These are phyloP conservation scores for Pythium myriotylum DNA, from an alignment of 352 stramenopile species.

Conservation along the genomic window DNA sequence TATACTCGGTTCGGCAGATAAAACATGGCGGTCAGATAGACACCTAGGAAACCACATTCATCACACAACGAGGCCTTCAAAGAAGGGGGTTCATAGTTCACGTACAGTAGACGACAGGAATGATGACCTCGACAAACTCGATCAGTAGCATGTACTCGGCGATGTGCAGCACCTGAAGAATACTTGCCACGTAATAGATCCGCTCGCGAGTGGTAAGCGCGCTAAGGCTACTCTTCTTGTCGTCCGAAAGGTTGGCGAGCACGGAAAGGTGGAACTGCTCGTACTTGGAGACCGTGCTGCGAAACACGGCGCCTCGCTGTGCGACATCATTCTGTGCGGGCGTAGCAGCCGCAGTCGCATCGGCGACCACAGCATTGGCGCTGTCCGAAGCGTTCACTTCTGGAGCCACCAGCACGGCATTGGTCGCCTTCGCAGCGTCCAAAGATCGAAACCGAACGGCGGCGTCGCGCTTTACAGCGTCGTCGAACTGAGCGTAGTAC, in stretches of 20 bases:
- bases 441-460: background rate
- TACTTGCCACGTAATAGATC: slow-evolving; percentile 2
- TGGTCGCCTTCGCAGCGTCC: no score
- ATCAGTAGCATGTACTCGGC: slow-evolving; percentile 30
- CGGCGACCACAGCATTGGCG: no score
- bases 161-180: slow-evolving; percentile 16
- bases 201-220: background rate
- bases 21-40: slow-evolving; percentile 7
- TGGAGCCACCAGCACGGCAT: background rate
- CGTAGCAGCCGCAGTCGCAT: no score
- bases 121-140: slow-evolving; percentile 29
- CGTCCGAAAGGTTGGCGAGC: no score
- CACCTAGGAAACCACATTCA: background rate
- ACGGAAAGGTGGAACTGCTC: no score
- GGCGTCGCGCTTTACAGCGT: background rate
- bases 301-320: no score
- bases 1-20: slow-evolving; percentile 1
- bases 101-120: slow-evolving; percentile 32
- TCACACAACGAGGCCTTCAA: no score
- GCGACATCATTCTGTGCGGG: no score
- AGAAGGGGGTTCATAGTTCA: no score
- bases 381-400: no score
- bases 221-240: background rate
- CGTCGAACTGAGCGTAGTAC: slow-evolving; percentile 3
- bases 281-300: no score